phyloP scores from a whole-genome alignment of 1,139 yeast species.

The Saccharomyces hybrid region DNA sequence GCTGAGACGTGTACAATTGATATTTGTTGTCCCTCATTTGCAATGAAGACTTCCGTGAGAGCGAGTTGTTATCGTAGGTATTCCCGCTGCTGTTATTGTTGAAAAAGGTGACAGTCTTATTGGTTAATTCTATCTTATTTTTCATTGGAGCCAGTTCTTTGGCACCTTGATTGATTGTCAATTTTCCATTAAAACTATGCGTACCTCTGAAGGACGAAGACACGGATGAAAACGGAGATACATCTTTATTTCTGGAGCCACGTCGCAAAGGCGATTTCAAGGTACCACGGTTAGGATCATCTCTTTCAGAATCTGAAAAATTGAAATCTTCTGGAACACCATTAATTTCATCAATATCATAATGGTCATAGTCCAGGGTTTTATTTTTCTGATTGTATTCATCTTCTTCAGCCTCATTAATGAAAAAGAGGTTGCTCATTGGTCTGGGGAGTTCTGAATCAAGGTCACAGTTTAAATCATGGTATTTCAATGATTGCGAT shows the following conservation, averaged over 20 bases:
- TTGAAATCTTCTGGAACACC: constrained; percentile 54
- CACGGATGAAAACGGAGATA: constrained; percentile 17
- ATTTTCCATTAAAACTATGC: constrained; percentile 31
- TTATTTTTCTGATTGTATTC: constrained; percentile 17
- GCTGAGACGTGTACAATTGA: background rate
- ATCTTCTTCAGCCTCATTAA: constrained; percentile 32
- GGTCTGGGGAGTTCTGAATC: constrained; percentile 29
- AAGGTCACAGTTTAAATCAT: constrained; percentile 26
- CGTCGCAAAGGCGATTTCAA: constrained; percentile 1
- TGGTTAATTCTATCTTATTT: constrained; percentile 44
- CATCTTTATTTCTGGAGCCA: background rate
- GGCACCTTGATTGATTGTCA: constrained; percentile 21
- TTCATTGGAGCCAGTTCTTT: constrained; percentile 30
- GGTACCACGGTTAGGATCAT: constrained; percentile 4
- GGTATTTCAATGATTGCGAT: constrained; percentile 27
- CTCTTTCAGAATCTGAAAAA: constrained; percentile 37
- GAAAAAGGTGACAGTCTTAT: constrained; percentile 54
- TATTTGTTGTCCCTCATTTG: background rate
- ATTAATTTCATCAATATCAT: constrained; percentile 46
- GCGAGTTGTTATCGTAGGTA: background rate
- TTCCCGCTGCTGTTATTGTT: constrained; percentile 13
- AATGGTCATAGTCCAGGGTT: constrained; percentile 19
- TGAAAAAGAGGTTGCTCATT: constrained; percentile 29
- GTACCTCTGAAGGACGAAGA: constrained; percentile 26
- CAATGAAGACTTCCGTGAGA: background rate